These are phyloP conservation scores for Podospora sp. DNA, from an alignment of 495 filamentous ascomycete genomes.

Conservation along the genomic window DNA sequence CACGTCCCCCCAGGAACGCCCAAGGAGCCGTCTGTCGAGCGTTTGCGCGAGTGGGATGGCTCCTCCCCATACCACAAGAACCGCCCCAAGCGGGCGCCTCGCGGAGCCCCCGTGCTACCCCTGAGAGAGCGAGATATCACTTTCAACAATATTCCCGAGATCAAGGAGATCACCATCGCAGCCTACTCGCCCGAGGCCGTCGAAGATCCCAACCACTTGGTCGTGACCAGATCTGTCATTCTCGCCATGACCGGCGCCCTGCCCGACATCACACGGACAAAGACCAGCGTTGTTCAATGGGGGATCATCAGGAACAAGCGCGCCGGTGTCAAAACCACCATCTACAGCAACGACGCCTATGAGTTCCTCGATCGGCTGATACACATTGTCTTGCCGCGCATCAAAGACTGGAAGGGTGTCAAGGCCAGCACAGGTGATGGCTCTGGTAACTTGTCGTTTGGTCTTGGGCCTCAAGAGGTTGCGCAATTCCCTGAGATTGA, in stretches of 20 bases:
- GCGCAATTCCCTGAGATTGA: constrained; percentile 90
- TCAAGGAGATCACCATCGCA: constrained; percentile 80
- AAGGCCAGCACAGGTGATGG: constrained; percentile 71
- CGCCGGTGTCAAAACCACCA: constrained; percentile 67
- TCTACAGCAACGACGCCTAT: constrained; percentile 79
- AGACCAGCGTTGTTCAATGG: constrained; percentile 67
- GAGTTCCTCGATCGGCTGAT: constrained; percentile 85
- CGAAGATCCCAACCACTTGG: constrained; percentile 66
- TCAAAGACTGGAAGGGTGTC: constrained; percentile 92
- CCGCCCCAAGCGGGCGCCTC: constrained; percentile 77
- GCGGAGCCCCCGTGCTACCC: constrained; percentile 64
- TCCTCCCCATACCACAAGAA: constrained; percentile 92
- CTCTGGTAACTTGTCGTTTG: constrained; percentile 83
- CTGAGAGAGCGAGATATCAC: constrained; percentile 76
- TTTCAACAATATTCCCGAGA: constrained; percentile 82
- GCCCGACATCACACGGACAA: constrained; percentile 67
- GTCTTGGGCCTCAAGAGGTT: constrained; percentile 70
- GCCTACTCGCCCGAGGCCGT: constrained; percentile 65
- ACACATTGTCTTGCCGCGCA: constrained; percentile 85
- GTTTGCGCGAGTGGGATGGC: constrained; percentile 85
- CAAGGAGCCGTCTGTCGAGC: constrained; percentile 50
- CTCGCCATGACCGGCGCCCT: constrained; percentile 85
- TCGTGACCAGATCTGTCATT: constrained; percentile 79
- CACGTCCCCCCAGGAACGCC: constrained; percentile 76
- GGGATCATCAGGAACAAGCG: constrained; percentile 55